Evolutionary conservation across 2,329 filamentous ascomycete species (phyloP).

Genomic region (Tolypocladium inflatum): DNA sequence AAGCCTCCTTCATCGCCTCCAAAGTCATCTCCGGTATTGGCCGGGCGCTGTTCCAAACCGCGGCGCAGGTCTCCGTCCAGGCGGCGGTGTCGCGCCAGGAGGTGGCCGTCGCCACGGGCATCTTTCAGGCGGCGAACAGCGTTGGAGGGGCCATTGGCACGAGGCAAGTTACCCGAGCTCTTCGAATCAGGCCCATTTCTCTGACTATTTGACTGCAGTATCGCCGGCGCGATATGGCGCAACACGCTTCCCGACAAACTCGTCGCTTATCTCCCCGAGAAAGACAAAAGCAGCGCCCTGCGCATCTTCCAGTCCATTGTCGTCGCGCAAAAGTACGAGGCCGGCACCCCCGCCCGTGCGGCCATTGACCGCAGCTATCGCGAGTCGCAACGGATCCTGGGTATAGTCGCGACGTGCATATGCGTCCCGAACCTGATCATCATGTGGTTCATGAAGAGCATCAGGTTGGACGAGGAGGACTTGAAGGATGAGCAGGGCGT

Average conservation of each 20-base stretch:
- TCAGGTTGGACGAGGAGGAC: conserved; percentile 6
- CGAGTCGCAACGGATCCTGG: conserved; percentile 9
- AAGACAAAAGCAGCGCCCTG: conserved; percentile 6
- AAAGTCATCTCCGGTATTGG: too few species aligned
- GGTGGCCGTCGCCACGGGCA: too few species aligned
- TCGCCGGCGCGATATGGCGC: conserved; percentile 24
- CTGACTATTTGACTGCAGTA: conserved; percentile 7
- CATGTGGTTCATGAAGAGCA: conserved; percentile 10
- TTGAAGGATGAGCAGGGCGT: background rate
- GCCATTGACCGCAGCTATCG: conserved; percentile 10
- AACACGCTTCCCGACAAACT: conserved; percentile 12
- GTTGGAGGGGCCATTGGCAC: too few species aligned
- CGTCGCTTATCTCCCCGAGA: conserved; percentile 8
- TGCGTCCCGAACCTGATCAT: conserved; percentile 6
- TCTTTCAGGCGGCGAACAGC: too few species aligned
- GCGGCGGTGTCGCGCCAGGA: too few species aligned
- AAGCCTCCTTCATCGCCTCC: too few species aligned
- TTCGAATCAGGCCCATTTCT: too few species aligned
- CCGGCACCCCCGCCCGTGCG: conserved; percentile 2
- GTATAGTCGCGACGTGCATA: conserved; percentile 8
- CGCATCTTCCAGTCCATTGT: conserved; percentile 15
- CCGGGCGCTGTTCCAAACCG: too few species aligned
- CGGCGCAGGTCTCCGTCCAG: too few species aligned
- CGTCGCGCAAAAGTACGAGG: conserved; percentile 8
- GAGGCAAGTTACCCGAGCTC: too few species aligned